A percentile compares a stretch with the other conserved stretches of the same genome.
phyloP scores from a whole-genome alignment of 768 basidiomycete genomes.

The Baorangia bicolor region DNA sequence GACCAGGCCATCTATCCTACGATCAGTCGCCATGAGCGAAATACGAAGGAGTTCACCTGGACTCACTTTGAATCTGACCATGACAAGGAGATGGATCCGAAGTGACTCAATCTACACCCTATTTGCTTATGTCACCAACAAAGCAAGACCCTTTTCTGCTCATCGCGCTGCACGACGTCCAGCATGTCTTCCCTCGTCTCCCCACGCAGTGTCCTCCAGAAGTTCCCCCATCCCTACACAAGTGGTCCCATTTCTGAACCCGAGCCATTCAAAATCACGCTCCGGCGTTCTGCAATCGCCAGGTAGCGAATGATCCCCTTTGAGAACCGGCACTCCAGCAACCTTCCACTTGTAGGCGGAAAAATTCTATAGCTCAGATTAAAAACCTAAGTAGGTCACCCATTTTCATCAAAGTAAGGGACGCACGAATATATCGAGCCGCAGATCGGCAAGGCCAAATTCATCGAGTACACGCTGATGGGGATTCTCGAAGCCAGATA shows the following conservation, averaged over 20 bases:
- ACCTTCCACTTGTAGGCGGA: too few relatives aligned
- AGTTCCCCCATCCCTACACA: slow-evolving; percentile 8
- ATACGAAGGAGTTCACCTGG: neutral
- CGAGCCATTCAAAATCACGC: slow-evolving; percentile 74
- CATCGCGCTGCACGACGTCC: neutral
- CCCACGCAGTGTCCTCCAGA: slow-evolving; percentile 10
- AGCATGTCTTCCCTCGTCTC: slow-evolving; percentile 14
- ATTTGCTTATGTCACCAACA: slow-evolving; percentile 14
- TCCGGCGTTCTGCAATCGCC: slow-evolving; percentile 83
- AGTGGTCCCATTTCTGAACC: neutral
- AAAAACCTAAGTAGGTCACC: too few relatives aligned
- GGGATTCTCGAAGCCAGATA: slow-evolving; percentile 15
- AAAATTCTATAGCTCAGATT: too few relatives aligned
- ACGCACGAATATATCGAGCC: slow-evolving; percentile 23
- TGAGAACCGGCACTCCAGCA: too few relatives aligned
- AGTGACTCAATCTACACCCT: too few relatives aligned
- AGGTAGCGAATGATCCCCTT: too few relatives aligned
- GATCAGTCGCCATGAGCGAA: neutral
- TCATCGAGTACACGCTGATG: slow-evolving; percentile 23
- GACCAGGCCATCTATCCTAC: slow-evolving; percentile 86
- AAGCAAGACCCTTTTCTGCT: neutral
- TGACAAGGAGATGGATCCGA: slow-evolving; percentile 29
- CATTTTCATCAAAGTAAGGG: neutral
- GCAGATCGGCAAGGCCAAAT: slow-evolving; percentile 10
- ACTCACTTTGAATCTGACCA: slow-evolving; percentile 71